Evolutionary conservation across 148 eudicot species (phyloP).

Genomic region (Silene conica): DNA sequence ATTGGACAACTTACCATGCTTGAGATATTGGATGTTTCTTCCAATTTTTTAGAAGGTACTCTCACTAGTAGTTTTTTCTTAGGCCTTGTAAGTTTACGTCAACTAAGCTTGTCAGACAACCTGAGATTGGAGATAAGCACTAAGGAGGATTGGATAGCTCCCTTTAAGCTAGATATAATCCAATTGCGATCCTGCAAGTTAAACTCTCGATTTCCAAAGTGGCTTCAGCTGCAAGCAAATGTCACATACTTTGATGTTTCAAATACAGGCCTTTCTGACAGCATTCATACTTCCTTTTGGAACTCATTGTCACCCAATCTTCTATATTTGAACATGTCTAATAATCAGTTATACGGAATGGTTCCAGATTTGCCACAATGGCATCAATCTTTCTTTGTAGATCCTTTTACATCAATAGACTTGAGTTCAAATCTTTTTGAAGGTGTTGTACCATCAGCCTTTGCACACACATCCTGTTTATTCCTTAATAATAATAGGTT

Average conservation of each 20-base stretch:
- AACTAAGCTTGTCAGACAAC: constrained; percentile 26
- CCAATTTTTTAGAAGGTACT: no score
- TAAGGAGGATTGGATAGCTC: constrained; percentile 11
- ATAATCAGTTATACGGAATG: constrained; percentile 12
- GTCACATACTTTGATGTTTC: no score
- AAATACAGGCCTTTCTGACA: not conserved
- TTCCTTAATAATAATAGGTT: no score
- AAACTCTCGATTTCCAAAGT: constrained; percentile 24
- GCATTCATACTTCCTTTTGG: constrained; percentile 11
- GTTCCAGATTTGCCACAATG: not conserved
- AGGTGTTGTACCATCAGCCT: constrained; percentile 20
- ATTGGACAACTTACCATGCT: constrained; percentile 18
- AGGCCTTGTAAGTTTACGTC: constrained; percentile 17
- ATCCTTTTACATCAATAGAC: not conserved
- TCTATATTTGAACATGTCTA: constrained; percentile 5
- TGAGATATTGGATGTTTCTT: no score
- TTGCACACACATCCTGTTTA: not conserved
- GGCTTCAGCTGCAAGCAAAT: constrained; percentile 12
- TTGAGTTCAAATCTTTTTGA: constrained; percentile 13
- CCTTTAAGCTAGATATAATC: not conserved
- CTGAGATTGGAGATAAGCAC: constrained; percentile 2
- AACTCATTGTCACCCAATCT: not conserved
- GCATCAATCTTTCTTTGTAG: not conserved
- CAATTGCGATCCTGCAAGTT: constrained; percentile 13
- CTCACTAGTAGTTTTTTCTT: no score